A percentile compares a stretch with the other conserved stretches of the same genome.
Conservation (phyloP, 2,329 filamentous ascomycete genomes). For the Dactylellina sp. region DNA sequence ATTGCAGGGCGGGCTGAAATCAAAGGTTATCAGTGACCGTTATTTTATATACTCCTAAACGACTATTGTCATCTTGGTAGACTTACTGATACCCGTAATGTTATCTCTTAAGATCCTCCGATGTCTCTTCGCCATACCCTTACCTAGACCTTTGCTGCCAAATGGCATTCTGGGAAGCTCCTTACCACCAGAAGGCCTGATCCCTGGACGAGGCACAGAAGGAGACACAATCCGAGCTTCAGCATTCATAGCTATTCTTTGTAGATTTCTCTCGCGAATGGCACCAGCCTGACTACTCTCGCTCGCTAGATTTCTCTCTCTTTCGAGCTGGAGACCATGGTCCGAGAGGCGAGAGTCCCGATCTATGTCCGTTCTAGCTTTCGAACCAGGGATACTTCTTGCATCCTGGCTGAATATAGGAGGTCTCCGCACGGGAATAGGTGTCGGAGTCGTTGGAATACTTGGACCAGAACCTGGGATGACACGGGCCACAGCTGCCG, state of each 20-base stretch:
- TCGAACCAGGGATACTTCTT: too few relatives aligned
- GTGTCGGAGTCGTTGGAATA: too few relatives aligned
- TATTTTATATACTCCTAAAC: too few relatives aligned
- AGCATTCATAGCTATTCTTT: neutral
- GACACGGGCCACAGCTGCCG: neutral
- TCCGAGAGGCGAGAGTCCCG: neutral
- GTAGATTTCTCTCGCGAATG: neutral
- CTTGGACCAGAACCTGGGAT: too few relatives aligned
- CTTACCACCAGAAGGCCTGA: neutral
- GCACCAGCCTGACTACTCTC: conserved; percentile 7
- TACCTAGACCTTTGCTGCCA: conserved; percentile 39
- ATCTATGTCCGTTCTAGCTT: too few relatives aligned
- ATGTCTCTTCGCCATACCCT: conserved; percentile 23
- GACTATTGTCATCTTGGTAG: too few relatives aligned
- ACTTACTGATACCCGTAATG: conserved; percentile 69
- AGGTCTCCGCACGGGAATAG: too few relatives aligned
- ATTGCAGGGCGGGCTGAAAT: conserved; percentile 20
- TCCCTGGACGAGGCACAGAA: neutral
- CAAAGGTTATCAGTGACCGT: too few relatives aligned
- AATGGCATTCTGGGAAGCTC: neutral
- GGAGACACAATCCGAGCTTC: neutral
- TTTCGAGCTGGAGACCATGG: neutral
- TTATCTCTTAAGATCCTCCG: conserved; percentile 68
- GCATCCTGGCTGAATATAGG: too few relatives aligned
- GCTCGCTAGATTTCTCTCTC: neutral